Percentiles rank a stretch among this genome's conserved stretches.
Conservation (phyloP, 2,329 filamentous ascomycete species). For the Aspergillus sojae region DNA sequence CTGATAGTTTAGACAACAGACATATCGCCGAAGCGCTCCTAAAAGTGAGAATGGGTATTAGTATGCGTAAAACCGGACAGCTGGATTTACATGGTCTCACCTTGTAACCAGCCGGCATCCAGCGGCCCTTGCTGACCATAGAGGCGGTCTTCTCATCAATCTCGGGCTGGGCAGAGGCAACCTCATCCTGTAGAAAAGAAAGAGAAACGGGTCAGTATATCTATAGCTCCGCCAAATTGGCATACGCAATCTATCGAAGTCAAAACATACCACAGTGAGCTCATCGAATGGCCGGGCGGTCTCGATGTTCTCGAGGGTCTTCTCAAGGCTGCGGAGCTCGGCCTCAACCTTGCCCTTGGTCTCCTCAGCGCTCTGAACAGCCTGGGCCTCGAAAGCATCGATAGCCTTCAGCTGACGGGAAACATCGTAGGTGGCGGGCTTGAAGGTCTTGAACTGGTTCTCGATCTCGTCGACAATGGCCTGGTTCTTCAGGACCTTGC, state of each 20-base stretch:
- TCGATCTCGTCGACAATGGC: constrained; percentile 95
- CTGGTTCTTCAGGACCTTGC: constrained; percentile 90
- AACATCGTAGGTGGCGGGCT: constrained; percentile 92
- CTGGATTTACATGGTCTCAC: constrained; percentile 55
- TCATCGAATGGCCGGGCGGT: constrained; percentile 93
- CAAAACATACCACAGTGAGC: constrained; percentile 81
- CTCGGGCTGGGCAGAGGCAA: constrained; percentile 88
- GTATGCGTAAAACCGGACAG: background rate
- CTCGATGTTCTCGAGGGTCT: constrained; percentile 97
- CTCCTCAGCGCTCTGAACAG: constrained; percentile 92
- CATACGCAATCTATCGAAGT: background rate
- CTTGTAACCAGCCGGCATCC: constrained; percentile 99
- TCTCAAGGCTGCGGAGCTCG: constrained; percentile 90
- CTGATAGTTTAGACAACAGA: constrained; percentile 75
- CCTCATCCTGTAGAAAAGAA: constrained; percentile 71
- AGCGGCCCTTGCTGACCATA: constrained; percentile 96
- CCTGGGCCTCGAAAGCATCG: constrained; percentile 95
- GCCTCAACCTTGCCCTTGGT: constrained; percentile 96
- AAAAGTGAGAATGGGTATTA: constrained; percentile 28
- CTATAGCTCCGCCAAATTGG: background rate
- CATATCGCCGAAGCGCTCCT: constrained; percentile 99
- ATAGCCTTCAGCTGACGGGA: constrained; percentile 95
- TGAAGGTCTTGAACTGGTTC: constrained; percentile 89
- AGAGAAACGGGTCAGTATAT: constrained; percentile 9
- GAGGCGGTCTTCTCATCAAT: constrained; percentile 96